Evolutionary conservation across 2,329 filamentous ascomycete genomes (phyloP), one percentile per base, ranked within the genome.

Genomic region (Ilyonectria sp.): DNA sequence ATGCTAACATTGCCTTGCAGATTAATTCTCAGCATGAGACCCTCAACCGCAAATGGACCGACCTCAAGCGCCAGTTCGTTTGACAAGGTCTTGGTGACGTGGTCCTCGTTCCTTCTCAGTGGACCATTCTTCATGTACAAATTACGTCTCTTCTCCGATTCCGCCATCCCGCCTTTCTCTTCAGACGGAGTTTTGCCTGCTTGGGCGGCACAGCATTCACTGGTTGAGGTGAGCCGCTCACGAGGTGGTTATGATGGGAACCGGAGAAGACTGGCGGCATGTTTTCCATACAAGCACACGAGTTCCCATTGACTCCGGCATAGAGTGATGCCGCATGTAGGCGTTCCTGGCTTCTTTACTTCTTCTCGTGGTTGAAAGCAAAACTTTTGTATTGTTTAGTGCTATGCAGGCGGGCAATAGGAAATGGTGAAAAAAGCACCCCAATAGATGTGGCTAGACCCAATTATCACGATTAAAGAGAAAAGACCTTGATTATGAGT

Each of bases 11-110:
- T 1, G 6, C 3, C 13, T 21, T 26, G n/a, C 75, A 94, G 92
- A 88, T 94, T 72, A 93, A 92, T 75, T 84, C 89, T 31, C 83
- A 88, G 70, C 89, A 95, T 75, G 93, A 95, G 80, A 87, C 89
- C 7, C 87, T 95, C 49, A 90, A 86, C 69, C 90, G 92, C 74
- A 94, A 92, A 83, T 95, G 92, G 92, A 89, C 88, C 57, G 93
- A 95, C 74, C 84, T 95, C 70, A 89, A 86, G 81, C 83, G 84
- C 57, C 88, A 90, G 64, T 88, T 90, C 74, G 83, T 81, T 53
- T 86, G 72, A 71, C 29, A 17, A 9, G 50, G n/a, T 3, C 2
- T 37, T 23, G 31, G 62, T 43, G 66, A 66, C 57, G 23, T 55
- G 67, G 58, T 61, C 31, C 50, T 60, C 26, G 23, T 50, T 23